Evolutionary conservation across 768 basidiomycete genomes (phyloP).

Genomic region (Podaxis sp.): DNA sequence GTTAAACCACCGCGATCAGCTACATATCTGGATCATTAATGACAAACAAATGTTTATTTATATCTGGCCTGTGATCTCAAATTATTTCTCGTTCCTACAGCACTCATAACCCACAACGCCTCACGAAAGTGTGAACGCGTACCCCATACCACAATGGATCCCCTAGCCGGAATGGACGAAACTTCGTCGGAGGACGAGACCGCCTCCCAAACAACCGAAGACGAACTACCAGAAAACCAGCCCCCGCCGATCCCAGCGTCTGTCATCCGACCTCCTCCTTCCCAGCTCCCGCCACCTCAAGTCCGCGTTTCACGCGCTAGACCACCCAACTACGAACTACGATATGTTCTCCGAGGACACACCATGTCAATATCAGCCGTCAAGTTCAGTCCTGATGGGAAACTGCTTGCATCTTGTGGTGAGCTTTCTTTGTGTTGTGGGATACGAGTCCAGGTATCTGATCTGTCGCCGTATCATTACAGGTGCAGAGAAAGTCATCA

Average conservation of each 20-base stretch:
- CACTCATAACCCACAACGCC: neutral
- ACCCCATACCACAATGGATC: constrained; percentile 33
- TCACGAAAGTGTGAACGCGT: neutral
- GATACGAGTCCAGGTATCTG: constrained; percentile 10
- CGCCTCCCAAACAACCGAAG: constrained; percentile 83
- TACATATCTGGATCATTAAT: neutral
- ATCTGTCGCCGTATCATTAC: constrained; percentile 9
- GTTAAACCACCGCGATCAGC: too few species aligned
- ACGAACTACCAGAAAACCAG: constrained; percentile 70
- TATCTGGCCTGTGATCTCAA: neutral
- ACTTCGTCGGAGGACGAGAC: constrained; percentile 61
- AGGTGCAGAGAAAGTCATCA: constrained; percentile 79
- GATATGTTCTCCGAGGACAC: constrained; percentile 73
- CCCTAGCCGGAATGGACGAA: constrained; percentile 47
- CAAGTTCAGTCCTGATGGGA: constrained; percentile 90
- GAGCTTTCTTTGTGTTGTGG: constrained; percentile 29
- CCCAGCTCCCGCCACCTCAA: constrained; percentile 27
- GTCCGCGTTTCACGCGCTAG: constrained; percentile 4
- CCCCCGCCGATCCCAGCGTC: constrained; percentile 30
- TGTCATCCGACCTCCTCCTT: constrained; percentile 29
- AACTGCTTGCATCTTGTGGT: constrained; percentile 86
- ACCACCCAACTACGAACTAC: constrained; percentile 65
- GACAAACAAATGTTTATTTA: neutral
- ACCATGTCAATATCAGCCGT: constrained; percentile 83
- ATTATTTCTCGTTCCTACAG: neutral